Conservation (phyloP, 768 basidiomycete genomes). For the Krasilnikovozyma curviuscula region DNA sequence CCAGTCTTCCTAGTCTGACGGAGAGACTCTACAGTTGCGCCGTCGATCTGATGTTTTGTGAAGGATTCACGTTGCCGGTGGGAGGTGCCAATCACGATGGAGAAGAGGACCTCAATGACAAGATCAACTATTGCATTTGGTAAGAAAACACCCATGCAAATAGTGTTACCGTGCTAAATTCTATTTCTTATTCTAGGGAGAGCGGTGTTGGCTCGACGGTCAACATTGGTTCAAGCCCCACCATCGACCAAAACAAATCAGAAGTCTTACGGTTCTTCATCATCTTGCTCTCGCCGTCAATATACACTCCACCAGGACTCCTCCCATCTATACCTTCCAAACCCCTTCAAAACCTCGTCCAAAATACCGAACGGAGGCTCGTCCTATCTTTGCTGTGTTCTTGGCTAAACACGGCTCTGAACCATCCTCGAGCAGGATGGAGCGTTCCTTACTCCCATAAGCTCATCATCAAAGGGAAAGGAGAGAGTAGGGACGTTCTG, state of each 20-base stretch:
- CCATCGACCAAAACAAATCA: constrained; percentile 58
- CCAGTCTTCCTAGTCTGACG: constrained; percentile 46
- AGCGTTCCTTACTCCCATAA: constrained; percentile 30
- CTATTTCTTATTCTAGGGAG: constrained; percentile 41
- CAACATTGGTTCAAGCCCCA: constrained; percentile 42
- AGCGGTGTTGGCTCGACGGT: constrained; percentile 79
- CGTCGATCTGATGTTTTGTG: constrained; percentile 77
- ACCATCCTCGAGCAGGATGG: constrained; percentile 5
- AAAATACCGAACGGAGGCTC: constrained; percentile 26
- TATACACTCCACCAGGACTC: constrained; percentile 54
- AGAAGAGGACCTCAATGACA: constrained; percentile 15
- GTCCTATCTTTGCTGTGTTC: constrained; percentile 88
- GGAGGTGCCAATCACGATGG: constrained; percentile 12
- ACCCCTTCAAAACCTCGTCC: constrained; percentile 54
- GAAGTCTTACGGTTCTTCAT: constrained; percentile 74
- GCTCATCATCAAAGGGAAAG: constrained; percentile 23
- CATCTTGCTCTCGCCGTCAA: constrained; percentile 71
- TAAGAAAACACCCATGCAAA: constrained; percentile 27
- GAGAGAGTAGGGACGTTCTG: constrained; percentile 4
- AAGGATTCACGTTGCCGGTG: constrained; percentile 69
- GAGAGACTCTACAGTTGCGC: constrained; percentile 52
- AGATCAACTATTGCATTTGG: constrained; percentile 58
- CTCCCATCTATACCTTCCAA: constrained; percentile 49
- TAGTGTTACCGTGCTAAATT: neutral
- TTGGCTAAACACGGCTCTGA: constrained; percentile 60